Evolutionary conservation across 768 basidiomycete genomes (phyloP), one percentile per base, ranked within the genome.

Genomic region (Sistotremastrum suecicum): DNA sequence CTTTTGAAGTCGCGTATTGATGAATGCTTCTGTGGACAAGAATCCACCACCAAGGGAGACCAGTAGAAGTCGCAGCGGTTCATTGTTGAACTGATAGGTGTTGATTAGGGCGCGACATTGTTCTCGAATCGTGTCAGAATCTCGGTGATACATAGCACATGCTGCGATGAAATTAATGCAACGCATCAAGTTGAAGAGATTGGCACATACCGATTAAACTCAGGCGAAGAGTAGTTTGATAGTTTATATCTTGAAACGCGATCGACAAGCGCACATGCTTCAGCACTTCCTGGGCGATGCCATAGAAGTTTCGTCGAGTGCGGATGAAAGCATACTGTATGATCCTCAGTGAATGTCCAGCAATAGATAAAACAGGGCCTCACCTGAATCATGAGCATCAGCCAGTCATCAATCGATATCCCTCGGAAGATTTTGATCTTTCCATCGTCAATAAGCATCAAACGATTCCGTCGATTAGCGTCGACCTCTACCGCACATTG

Each of bases 311-410:
- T 2, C 72, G 67, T 42, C 65, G 66, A 0, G 84, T 79, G 36
- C 84, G 62, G 5, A 80, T 61, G 60, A 90, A 87, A 37, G 77
- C 70, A 56, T 87, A 86, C 89, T 92, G 51, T 41, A 48, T 50
- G 37, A 54, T 33, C 10, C 31, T 5, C 39, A 33, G 7, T 7
- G 2, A 28, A 38, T 53, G 7, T 7, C 3, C n/a, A 5, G 7
- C 7, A n/a, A 3, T 6, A 9, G 9, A 33, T 4, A 37, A 9
- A 34, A 4, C n/a, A 33, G 34, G 29, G 11, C 8, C 69, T 42
- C 43, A 89, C 94, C 70, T 91, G 84, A 67, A 95, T 76, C 57
- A 90, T 79, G 37, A 97, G 55, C 10, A 70, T 68, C 41, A 94
- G 58, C 94, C 94, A 99, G 44, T 83, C 78, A 46, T 83, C 82